Base-by-base conservation (phyloP, 176 grass and related monocot species). In the Cocos nucifera region DNA sequence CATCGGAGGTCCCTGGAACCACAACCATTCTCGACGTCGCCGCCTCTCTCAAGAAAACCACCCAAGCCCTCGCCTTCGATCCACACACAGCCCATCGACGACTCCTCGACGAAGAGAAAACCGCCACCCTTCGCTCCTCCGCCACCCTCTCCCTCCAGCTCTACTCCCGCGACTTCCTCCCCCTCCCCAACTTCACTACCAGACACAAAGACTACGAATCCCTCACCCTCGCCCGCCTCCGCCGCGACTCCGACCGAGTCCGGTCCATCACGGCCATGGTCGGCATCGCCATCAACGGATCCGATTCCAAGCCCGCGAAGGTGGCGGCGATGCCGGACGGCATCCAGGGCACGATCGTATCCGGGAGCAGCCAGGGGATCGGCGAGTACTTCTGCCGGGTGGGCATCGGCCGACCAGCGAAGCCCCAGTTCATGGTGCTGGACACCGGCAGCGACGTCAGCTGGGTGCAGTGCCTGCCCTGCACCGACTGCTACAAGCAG, bases 101-200 rank as follows among this genome's bases (percentile, higher is more conserved):
- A 12, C 35, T 44, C 35, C 35, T 44, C 35, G 10, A 44, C 2
- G 0, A 44, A 12, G 35, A 44, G 35, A 12, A 44, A 44, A 12
- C 35, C 0, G 10, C 35, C 0, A 50, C 80, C 44, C 81, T 80
- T 53, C 84, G 73, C 25, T 17, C 51, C 15, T 65, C 76, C 1
- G 15, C 50, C 17, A 21, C 18, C 15, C 68, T 88, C 17, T 51
- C 56, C 2, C 63, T 98, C 18, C 67, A 44, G 10, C 84, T 92
- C 53, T 84, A 86, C 69, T 83, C 81, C 10, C 56, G 93, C 0
- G 84, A 98, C 64, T 98, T 98, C 79, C 67, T 80, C 4, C 93
- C 79, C 0, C 61, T 23, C 1, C 62, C 72, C 48, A 70, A 71
- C 25, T 72, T 18, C 21, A 44, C 50, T 61, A 52, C 10, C 35